phyloP scores from a whole-genome alignment of 192 early-diverging fungal genomes.

The Coemansia sp. region DNA sequence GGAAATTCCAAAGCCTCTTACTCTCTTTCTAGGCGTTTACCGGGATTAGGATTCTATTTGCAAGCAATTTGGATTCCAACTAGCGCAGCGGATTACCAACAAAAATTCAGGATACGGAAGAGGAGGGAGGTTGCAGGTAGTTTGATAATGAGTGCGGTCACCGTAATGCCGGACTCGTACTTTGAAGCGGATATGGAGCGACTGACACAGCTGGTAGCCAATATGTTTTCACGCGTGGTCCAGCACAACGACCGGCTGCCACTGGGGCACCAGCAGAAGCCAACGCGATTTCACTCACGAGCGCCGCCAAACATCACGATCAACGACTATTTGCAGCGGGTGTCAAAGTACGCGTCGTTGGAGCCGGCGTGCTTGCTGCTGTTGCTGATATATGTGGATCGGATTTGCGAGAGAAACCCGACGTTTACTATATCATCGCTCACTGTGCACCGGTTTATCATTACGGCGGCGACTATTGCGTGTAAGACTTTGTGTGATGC shows the following conservation, averaged over 20 bases:
- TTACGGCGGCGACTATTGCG: constrained; percentile 80
- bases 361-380: constrained; percentile 86
- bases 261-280: constrained; percentile 38
- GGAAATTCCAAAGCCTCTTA: background rate
- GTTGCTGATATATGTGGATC: constrained; percentile 91
- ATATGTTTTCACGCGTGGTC: constrained; percentile 56
- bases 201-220: constrained; percentile 43
- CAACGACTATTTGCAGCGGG: constrained; percentile 83
- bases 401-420: constrained; percentile 68
- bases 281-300: constrained; percentile 95
- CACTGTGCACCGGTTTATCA: constrained; percentile 93
- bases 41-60: no score
- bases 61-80: background rate
- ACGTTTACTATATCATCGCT: constrained; percentile 91
- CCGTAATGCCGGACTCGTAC: constrained; percentile 45
- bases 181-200: constrained; percentile 38
- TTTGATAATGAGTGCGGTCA: constrained; percentile 5
- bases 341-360: constrained; percentile 87
- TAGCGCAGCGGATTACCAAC: background rate
- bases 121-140: background rate
- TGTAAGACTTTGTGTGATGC: constrained; percentile 89
- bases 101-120: background rate
- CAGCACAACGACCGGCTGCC: constrained; percentile 69
- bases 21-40: background rate
- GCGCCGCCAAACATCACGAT: constrained; percentile 85